These are phyloP conservation scores for Puccinia coronata DNA, from an alignment of 1,284 basidiomycete genomes.

Conservation along the genomic window DNA sequence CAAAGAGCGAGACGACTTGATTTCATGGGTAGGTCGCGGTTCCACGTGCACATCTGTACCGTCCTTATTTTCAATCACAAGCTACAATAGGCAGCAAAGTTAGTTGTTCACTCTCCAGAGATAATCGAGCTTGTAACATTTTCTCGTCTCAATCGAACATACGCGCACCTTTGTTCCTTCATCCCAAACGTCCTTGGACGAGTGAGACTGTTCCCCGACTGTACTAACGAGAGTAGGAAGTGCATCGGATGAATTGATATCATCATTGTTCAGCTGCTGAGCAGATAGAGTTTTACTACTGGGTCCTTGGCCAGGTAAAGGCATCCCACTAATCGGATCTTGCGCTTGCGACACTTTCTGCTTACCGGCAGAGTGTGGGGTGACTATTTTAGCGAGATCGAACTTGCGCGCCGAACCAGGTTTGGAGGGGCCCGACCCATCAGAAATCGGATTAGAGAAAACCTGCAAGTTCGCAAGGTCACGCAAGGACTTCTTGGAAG, in stretches of 20 bases:
- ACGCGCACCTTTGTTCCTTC: conserved; percentile 33
- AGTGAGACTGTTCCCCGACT: neutral
- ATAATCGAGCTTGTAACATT: neutral
- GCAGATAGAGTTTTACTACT: neutral
- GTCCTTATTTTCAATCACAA: conserved; percentile 38
- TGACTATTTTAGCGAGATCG: conserved; percentile 23
- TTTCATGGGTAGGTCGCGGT: neutral
- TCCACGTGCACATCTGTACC: conserved; percentile 28
- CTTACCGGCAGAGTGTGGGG: conserved; percentile 2
- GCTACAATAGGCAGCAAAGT: conserved; percentile 1
- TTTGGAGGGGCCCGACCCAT: neutral
- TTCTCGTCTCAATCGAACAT: neutral
- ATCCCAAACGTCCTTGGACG: conserved; percentile 10
- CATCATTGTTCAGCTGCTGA: neutral
- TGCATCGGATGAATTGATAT: neutral
- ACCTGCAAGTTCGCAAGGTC: neutral
- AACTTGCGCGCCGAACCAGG: conserved; percentile 6
- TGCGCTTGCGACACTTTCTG: neutral
- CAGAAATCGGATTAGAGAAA: neutral
- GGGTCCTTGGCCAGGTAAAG: conserved; percentile 22
- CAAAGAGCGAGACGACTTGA: conserved; percentile 6
- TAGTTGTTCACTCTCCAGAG: neutral
- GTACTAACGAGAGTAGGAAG: neutral
- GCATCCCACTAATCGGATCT: conserved; percentile 4
- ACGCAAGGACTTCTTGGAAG: conserved; percentile 10